phyloP scores from a whole-genome alignment of 2,329 filamentous ascomycete genomes.

The Diaporthe citrichinensis region DNA sequence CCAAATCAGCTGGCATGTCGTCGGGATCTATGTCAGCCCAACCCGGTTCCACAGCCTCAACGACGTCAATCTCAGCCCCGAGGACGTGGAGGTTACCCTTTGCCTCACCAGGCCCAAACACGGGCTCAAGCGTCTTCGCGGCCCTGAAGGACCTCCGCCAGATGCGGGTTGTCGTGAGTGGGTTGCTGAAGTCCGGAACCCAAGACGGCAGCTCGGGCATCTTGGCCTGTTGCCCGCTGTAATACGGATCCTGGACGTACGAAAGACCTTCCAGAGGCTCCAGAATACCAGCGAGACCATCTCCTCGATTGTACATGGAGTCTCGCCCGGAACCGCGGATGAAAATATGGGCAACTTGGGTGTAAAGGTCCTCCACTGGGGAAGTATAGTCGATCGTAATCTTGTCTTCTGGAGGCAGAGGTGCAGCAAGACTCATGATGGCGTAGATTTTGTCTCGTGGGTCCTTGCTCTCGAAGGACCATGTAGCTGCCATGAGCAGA shows the following conservation, averaged over 20 bases:
- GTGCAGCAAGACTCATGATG: conserved; percentile 32
- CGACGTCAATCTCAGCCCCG: conserved; percentile 15
- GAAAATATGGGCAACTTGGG: conserved; percentile 28
- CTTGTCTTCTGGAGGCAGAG: conserved; percentile 24
- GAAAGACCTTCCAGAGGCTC: conserved; percentile 35
- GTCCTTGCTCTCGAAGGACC: conserved; percentile 36
- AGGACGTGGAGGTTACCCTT: conserved; percentile 15
- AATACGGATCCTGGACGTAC: conserved; percentile 31
- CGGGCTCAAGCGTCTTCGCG: conserved; percentile 19
- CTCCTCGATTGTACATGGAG: background rate
- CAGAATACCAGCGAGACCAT: conserved; percentile 19
- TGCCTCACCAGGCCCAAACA: background rate
- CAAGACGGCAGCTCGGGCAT: conserved; percentile 27
- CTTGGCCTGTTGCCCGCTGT: conserved; percentile 28
- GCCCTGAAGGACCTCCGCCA: conserved; percentile 22
- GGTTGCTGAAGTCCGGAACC: conserved; percentile 29
- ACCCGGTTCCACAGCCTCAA: conserved; percentile 16
- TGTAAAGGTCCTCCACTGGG: conserved; percentile 18
- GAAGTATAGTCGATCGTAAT: conserved; percentile 31
- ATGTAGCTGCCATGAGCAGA: conserved; percentile 29
- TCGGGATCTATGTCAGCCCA: conserved; percentile 24
- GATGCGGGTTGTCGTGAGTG: conserved; percentile 23
- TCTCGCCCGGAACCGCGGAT: conserved; percentile 22
- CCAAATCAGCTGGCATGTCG: conserved; percentile 27
- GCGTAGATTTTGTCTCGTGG: conserved; percentile 36